phyloP scores from a whole-genome alignment of 2,329 filamentous ascomycete genomes.

The Lojkania enalia region DNA sequence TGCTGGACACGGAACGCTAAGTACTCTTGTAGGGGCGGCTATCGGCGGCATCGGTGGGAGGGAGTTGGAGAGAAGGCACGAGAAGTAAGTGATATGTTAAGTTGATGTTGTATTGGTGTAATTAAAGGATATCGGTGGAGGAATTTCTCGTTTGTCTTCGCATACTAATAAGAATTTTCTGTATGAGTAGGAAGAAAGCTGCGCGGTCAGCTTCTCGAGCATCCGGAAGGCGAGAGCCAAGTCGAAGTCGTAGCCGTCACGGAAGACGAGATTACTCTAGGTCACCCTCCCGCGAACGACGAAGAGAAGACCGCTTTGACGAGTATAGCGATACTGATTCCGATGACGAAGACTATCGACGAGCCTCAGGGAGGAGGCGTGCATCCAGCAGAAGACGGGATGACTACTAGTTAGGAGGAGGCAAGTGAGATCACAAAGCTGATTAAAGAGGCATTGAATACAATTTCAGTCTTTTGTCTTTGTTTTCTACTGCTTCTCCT shows the following conservation, averaged over 20 bases:
- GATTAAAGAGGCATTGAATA: no score
- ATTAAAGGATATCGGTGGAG: background rate
- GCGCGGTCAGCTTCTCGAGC: conserved; percentile 9
- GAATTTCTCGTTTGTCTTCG: background rate
- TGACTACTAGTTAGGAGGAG: conserved; percentile 4
- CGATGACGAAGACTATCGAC: conserved; percentile 18
- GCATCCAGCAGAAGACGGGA: conserved; percentile 13
- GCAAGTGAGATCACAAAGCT: no score
- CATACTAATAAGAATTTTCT: conserved; percentile 13
- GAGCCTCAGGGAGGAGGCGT: conserved; percentile 14
- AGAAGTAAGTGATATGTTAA: conserved; percentile 27
- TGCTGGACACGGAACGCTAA: conserved; percentile 40
- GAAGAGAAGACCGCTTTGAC: conserved; percentile 13
- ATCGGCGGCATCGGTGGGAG: conserved; percentile 39
- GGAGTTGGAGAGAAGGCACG: conserved; percentile 28
- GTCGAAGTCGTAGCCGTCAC: conserved; percentile 14
- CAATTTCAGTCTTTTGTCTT: no score
- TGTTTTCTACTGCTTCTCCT: background rate
- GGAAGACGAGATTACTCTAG: conserved; percentile 16
- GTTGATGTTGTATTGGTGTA: background rate
- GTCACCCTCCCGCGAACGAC: conserved; percentile 20
- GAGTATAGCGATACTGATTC: conserved; percentile 14
- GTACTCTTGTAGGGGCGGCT: conserved; percentile 42
- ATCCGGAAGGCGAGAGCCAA: conserved; percentile 7
- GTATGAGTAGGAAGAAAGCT: conserved; percentile 16